Conservation (phyloP, 1,284 basidiomycete species). For the Stygiomarasmius scandens region DNA sequence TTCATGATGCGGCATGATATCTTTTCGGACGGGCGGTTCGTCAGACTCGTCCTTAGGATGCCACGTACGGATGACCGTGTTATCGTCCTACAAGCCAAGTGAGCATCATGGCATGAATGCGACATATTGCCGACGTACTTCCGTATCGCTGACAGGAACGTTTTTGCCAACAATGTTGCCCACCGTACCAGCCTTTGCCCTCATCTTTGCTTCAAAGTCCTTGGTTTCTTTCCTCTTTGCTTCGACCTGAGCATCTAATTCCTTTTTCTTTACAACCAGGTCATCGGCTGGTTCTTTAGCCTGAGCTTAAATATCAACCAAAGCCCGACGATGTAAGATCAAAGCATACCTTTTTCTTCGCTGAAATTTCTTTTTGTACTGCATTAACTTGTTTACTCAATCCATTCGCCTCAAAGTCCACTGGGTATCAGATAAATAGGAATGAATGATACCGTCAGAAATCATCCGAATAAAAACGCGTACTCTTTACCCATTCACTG, state of each 20-base stretch:
- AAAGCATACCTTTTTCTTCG: slow-evolving; percentile 86
- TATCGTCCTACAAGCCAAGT: slow-evolving; percentile 72
- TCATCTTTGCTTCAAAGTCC: slow-evolving; percentile 80
- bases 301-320: slow-evolving; percentile 38
- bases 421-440: slow-evolving; percentile 39
- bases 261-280: slow-evolving; percentile 79
- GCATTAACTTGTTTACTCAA: slow-evolving; percentile 86
- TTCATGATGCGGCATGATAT: slow-evolving; percentile 95
- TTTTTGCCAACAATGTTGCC: slow-evolving; percentile 93
- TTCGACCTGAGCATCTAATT: slow-evolving; percentile 77
- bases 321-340: background rate
- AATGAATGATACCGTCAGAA: background rate
- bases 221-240: slow-evolving; percentile 75
- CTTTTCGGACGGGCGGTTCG: slow-evolving; percentile 54
- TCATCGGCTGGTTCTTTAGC: slow-evolving; percentile 92
- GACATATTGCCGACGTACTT: slow-evolving; percentile 56
- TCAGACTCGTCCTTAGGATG: slow-evolving; percentile 81
- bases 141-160: slow-evolving; percentile 86
- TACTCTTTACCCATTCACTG: slow-evolving; percentile 89
- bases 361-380: slow-evolving; percentile 91
- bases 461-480: slow-evolving; percentile 33
- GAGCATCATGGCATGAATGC: background rate
- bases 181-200: slow-evolving; percentile 79
- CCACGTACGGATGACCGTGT: slow-evolving; percentile 81
- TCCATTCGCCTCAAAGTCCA: slow-evolving; percentile 83